Base-by-base conservation (phyloP, 768 basidiomycete genomes). In the Suillus plorans region DNA sequence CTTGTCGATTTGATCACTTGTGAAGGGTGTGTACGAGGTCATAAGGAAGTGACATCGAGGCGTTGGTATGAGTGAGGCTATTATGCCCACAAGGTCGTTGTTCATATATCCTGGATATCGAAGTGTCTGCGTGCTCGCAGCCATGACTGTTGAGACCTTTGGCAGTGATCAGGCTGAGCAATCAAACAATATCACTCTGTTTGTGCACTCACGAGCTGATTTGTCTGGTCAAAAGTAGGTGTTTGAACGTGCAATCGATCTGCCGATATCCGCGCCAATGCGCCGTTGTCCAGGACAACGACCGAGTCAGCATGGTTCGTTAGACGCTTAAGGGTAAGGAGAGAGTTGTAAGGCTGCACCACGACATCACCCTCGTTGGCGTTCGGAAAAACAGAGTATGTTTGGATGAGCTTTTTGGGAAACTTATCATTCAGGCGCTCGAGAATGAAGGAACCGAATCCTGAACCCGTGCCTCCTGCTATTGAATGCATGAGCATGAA, bases 401-500 rank as follows among this genome's bases (percentile, higher is more conserved):
- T 99, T 74, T 99, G 97, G 53, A 99, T 96, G 64, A 99, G 86
- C 77, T 99, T 99, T 81, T 99, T 99, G 0, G 97, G 97, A 74
- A 98, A 99, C 72, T 91, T 92, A 79, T 99, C 97, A 78, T 96
- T 97, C 50, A 99, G 80, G 34, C 97, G 88, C 79, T 99, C 97
- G 62, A 99, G 88, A 20, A 99, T 81, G 80, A 94, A 99, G n/a
- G 97, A 99, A 41, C 97, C 97, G 5, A 99, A 87, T 1, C 97
- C 97, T 0, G 97, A 99, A 22, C 97, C 97, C 4, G 97, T 99
- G 9, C 97, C 97, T 44, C 97, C 97, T 42, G 97, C 97, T 76
- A 99, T 99, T 20, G 97, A 98, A 74, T 99, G 97, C 83, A 97
- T 92, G 53, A 97, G 82, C 94, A 98, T 97, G 80, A 99, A 99